Evolutionary conservation across 495 filamentous ascomycete genomes (phyloP), one percentile per base, ranked within the genome.

Genomic region (Sporormia fimetaria): DNA sequence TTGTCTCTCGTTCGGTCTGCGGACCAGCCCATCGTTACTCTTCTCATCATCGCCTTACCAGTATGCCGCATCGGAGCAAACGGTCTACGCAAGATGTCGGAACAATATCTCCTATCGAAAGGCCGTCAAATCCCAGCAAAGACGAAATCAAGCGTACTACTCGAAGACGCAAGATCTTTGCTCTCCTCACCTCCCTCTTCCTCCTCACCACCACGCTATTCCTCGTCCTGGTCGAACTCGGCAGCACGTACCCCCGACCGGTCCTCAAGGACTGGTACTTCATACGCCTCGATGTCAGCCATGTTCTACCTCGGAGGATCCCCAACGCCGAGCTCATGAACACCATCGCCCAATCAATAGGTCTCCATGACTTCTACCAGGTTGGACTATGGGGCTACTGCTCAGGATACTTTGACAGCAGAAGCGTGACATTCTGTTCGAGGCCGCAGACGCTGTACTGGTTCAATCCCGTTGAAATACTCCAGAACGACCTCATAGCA

Each of bases 361-460:
- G 87, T 5, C 66, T 94, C 12, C 83, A 92, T 50, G 87, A 94
- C 62, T 96, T 90, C 63, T 96, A 96, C 58, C 78, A 83, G 52
- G 85, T 93, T 24, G 87, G 87, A 4, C 59, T 94, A 9, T 95
- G 87, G 87, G 76, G 73, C 24, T 93, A 79, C 57, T 95, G 87
- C 52, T 82, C 88, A 62, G 87, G 87, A 12, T 87, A 85, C 60
- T n/a, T n/a, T n/a, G 61, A 76, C 29, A 67, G 67, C 30, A 61
- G 72, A 43, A 81, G 83, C 4, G 77, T 90, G 35, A 88, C 83
- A 6, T 57, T 57, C 44, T 95, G 87, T 62, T 81, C 76, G 22
- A 63, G 67, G 12, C 76, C 85, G 6, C 32, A 73, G 48, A 63
- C 65, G 12, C 62, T 88, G 16, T 95, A 90, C 57, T 87, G 81